phyloP scores from a whole-genome alignment of 225 moss, liverwort and hornwort species.

The Sphagnum contortum region DNA sequence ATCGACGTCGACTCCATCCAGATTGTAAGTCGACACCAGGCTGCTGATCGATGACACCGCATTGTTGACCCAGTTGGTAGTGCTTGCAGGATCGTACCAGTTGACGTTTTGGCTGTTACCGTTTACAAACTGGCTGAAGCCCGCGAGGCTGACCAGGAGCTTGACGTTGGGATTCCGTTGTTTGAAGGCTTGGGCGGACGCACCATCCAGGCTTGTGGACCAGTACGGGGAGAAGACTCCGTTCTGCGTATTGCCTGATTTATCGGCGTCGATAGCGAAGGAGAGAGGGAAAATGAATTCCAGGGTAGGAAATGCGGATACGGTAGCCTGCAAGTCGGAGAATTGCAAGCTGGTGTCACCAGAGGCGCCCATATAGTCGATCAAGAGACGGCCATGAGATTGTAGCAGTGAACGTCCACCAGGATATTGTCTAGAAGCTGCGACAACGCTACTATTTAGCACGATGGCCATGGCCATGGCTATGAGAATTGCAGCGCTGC shows the following conservation, averaged over 20 bases:
- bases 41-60: conserved; percentile 18
- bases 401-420: too few relatives aligned
- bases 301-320: too few relatives aligned
- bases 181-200: conserved; percentile 14
- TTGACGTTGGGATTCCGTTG: conserved; percentile 10
- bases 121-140: conserved; percentile 11
- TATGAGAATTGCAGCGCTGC: too few relatives aligned
- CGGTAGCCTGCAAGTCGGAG: too few relatives aligned
- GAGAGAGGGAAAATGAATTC: conserved; percentile 9
- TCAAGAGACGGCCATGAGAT: too few relatives aligned
- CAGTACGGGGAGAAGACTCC: conserved; percentile 21
- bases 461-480: too few relatives aligned
- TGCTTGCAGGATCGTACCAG: conserved; percentile 16
- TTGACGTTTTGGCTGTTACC: not conserved
- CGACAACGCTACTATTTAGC: too few relatives aligned
- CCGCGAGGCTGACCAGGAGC: conserved; percentile 28
- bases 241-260: conserved; percentile 10
- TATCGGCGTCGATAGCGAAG: conserved; percentile 17
- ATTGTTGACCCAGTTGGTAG: conserved; percentile 14
- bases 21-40: conserved; percentile 7
- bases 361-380: too few relatives aligned
- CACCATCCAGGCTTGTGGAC: conserved; percentile 4
- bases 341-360: too few relatives aligned
- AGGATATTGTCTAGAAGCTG: too few relatives aligned
- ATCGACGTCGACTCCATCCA: conserved; percentile 37